These are phyloP conservation scores for Psilocybe sp. DNA, from an alignment of 768 basidiomycete genomes.

Conservation along the genomic window DNA sequence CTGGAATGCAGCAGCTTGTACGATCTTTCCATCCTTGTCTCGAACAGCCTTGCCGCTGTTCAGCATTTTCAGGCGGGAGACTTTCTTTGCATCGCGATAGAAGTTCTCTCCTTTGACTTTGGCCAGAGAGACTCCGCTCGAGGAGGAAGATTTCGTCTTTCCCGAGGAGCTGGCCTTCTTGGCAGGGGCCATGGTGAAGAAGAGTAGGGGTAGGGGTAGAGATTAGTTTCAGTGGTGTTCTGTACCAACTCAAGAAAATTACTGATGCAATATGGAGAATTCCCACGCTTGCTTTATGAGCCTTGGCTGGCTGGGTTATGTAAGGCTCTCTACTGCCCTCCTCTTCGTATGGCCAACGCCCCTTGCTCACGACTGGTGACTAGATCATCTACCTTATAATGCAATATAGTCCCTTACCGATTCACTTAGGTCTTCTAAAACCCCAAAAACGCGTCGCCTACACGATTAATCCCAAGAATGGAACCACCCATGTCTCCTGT, in stretches of 20 bases:
- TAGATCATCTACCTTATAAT: no score
- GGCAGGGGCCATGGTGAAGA: conserved; percentile 36
- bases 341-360: no score
- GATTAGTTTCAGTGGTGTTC: neutral
- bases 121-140: conserved; percentile 53
- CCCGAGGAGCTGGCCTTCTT: conserved; percentile 34
- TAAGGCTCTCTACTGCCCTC: neutral
- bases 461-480: conserved; percentile 1
- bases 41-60: conserved; percentile 88
- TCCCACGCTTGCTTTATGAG: conserved; percentile 4
- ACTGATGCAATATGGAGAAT: conserved; percentile 5
- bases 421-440: no score
- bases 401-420: no score
- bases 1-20: conserved; percentile 93
- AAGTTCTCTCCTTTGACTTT: conserved; percentile 95
- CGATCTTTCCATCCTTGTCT: conserved; percentile 89
- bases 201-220: neutral
- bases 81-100: conserved; percentile 94
- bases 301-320: neutral
- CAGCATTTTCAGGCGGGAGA: conserved; percentile 84
- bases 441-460: no score
- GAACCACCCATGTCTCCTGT: conserved; percentile 12
- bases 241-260: conserved; percentile 14
- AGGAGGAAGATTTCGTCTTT: conserved; percentile 45
- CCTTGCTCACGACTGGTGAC: no score